These are phyloP conservation scores for Lactarius akahatsu DNA, from an alignment of 768 basidiomycete species.

Conservation along the genomic window DNA sequence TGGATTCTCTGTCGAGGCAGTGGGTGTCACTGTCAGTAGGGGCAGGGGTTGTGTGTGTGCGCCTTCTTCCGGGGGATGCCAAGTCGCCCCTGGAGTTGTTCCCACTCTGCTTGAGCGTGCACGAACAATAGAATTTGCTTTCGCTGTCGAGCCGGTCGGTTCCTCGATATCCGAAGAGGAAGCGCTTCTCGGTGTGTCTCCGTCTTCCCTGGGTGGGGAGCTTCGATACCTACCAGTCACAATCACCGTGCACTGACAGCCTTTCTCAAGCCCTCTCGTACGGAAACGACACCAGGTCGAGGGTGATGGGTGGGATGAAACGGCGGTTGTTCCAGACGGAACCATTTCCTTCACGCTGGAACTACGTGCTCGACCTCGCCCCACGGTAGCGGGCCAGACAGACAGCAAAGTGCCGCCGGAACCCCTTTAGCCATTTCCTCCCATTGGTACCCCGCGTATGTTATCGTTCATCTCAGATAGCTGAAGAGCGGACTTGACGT, in stretches of 20 bases:
- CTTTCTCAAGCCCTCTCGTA: constrained; percentile 40
- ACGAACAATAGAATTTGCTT: too few relatives aligned
- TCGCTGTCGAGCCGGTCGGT: too few relatives aligned
- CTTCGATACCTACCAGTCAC: constrained; percentile 34
- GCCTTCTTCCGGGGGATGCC: too few relatives aligned
- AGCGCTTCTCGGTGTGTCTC: constrained; percentile 31
- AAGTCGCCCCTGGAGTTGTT: too few relatives aligned
- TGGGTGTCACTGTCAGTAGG: too few relatives aligned
- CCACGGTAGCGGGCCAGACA: neutral
- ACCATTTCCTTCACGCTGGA: constrained; percentile 85
- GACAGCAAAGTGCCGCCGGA: too few relatives aligned
- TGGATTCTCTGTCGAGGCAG: constrained; percentile 61
- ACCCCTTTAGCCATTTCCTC: too few relatives aligned
- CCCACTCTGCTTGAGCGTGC: too few relatives aligned
- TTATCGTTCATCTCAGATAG: too few relatives aligned
- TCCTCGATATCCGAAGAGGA: constrained; percentile 41
- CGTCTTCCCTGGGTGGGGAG: constrained; percentile 16
- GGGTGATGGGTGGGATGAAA: neutral
- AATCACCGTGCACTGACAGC: constrained; percentile 76
- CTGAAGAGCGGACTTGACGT: too few relatives aligned
- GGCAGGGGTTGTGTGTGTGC: too few relatives aligned
- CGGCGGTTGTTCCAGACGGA: constrained; percentile 57
- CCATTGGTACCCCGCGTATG: too few relatives aligned
- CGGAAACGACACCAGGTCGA: constrained; percentile 12
- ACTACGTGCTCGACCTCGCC: constrained; percentile 78